phyloP scores from a whole-genome alignment of 345 rosid genomes.

The Populus pruinosa region DNA sequence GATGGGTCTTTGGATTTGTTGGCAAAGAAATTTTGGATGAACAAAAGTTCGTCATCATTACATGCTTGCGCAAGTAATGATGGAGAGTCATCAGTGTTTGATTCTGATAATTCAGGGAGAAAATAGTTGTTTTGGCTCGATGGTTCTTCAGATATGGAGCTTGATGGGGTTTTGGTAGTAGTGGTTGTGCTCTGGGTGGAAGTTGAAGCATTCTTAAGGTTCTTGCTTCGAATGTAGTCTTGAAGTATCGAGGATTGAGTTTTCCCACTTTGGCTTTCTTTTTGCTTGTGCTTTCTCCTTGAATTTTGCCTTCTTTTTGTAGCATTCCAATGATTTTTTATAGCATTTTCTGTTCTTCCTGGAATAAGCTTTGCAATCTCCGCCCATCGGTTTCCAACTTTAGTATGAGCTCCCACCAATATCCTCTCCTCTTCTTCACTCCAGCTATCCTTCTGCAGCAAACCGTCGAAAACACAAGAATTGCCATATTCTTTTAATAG shows the following conservation, averaged over 20 bases:
- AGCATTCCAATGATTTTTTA: conserved; percentile 96
- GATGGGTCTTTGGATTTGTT: conserved; percentile 15
- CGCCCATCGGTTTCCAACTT: conserved; percentile 89
- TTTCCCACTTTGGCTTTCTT: conserved; percentile 24
- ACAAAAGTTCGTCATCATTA: conserved; percentile 63
- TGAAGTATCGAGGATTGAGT: conserved; percentile 66
- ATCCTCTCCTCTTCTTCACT: conserved; percentile 81
- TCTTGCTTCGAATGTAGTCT: conserved; percentile 68
- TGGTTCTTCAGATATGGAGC: conserved; percentile 34
- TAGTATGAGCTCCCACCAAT: conserved; percentile 67
- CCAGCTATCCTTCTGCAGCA: conserved; percentile 81
- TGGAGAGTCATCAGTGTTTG: conserved; percentile 27
- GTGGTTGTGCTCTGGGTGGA: conserved; percentile 15
- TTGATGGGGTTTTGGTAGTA: conserved; percentile 27
- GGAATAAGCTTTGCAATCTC: conserved; percentile 83
- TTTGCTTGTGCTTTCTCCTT: conserved; percentile 53
- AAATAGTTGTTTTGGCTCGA: conserved; percentile 24
- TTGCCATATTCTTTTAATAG: background rate
- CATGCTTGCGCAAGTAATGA: conserved; percentile 30
- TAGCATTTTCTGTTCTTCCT: conserved; percentile 84
- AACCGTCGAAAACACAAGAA: background rate
- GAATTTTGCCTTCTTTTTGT: conserved; percentile 80
- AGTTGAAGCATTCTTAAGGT: conserved; percentile 17
- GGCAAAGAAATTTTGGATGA: conserved; percentile 62
- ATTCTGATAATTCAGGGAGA: conserved; percentile 39